Percentiles rank a stretch among this genome's conserved stretches.
These are phyloP conservation scores for Saprolegnia diclina DNA, from an alignment of 352 stramenopile genomes.

Conservation along the genomic window DNA sequence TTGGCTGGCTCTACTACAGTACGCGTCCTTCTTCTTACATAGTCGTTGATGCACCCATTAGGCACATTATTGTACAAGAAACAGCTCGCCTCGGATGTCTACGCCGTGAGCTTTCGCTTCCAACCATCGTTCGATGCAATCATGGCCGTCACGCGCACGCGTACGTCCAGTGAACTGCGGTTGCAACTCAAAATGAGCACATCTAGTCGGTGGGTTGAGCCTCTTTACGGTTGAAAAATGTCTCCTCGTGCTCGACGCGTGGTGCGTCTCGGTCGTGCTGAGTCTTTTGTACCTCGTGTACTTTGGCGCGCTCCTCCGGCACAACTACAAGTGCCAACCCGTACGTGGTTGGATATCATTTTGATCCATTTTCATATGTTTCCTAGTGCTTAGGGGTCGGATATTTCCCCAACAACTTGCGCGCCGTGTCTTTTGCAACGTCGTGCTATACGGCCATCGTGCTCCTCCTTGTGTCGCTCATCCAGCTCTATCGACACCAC, in stretches of 20 bases:
- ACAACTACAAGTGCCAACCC: constrained; percentile 23
- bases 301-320: constrained; percentile 4
- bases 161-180: too few species aligned
- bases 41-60: background rate
- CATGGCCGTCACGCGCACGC: constrained; percentile 10
- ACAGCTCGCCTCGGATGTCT: constrained; percentile 17
- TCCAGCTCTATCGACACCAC: background rate
- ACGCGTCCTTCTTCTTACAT: background rate
- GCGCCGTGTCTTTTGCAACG: constrained; percentile 16
- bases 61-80: constrained; percentile 25
- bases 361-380: too few species aligned
- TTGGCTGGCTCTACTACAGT: constrained; percentile 18
- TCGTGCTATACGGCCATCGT: constrained; percentile 10
- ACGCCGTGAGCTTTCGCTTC: constrained; percentile 17
- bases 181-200: too few species aligned
- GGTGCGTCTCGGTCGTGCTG: background rate
- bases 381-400: constrained; percentile 26
- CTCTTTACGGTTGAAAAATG: constrained; percentile 21
- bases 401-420: constrained; percentile 17
- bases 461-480: constrained; percentile 9
- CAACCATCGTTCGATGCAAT: constrained; percentile 18
- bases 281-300: background rate
- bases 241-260: constrained; percentile 11
- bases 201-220: background rate
- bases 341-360: too few species aligned